phyloP scores from a whole-genome alignment of 177 flowering plant genomes.

The Tripterygium wilfordii region DNA sequence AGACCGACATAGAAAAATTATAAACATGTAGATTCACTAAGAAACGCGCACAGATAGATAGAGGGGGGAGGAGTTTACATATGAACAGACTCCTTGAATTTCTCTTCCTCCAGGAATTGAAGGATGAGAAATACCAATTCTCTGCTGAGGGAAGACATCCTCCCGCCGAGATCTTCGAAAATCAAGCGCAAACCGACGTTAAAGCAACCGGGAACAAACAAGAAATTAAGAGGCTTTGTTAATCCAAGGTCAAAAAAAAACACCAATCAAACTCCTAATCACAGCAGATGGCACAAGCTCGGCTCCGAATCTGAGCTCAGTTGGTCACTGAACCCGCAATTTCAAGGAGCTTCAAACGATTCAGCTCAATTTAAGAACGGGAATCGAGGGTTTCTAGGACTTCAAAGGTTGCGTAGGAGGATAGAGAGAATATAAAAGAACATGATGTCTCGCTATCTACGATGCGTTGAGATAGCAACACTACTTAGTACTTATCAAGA shows the following conservation, averaged over 20 bases:
- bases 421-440: constrained; percentile 15
- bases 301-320: background rate
- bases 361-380: constrained; percentile 3
- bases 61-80: constrained; percentile 29
- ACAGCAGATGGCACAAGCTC: no score
- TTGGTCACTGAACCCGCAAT: background rate
- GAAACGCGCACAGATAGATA: no score
- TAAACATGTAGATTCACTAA: no score
- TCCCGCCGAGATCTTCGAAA: background rate
- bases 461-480: no score
- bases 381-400: constrained; percentile 38
- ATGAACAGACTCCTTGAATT: constrained; percentile 84
- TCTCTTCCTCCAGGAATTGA: constrained; percentile 88
- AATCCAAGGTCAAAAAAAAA: no score
- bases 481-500: no score
- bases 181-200: constrained; percentile 9
- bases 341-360: background rate
- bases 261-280: no score
- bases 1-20: no score
- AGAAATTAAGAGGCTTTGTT: no score
- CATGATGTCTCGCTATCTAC: constrained; percentile 52
- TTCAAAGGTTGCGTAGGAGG: constrained; percentile 29
- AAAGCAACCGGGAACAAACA: no score
- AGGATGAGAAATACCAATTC: constrained; percentile 92
- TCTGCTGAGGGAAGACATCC: constrained; percentile 82